Evolutionary conservation across 768 basidiomycete species (phyloP).

Genomic region (Naematelia encephala): DNA sequence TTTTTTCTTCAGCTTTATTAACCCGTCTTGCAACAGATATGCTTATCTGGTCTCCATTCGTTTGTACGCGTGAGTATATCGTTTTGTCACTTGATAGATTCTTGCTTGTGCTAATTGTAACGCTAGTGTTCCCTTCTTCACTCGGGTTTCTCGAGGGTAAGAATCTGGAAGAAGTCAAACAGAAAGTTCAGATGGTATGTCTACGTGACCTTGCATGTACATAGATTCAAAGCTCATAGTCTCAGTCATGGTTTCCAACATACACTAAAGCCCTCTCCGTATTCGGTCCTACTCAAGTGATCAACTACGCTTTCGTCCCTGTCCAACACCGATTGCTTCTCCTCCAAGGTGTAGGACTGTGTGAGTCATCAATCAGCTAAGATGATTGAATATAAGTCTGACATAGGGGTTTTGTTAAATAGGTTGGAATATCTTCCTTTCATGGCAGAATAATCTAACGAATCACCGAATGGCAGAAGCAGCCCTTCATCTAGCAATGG

Average conservation of each 20-base stretch:
- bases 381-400: neutral
- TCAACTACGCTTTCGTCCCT: conserved; percentile 47
- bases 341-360: conserved; percentile 41
- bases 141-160: conserved; percentile 44
- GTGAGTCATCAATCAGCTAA: conserved; percentile 12
- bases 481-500: conserved; percentile 9
- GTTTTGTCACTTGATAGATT: conserved; percentile 13
- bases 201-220: too few species aligned
- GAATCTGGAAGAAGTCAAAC: conserved; percentile 28
- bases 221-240: conserved; percentile 3
- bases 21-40: conserved; percentile 32
- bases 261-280: conserved; percentile 38
- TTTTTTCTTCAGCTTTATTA: conserved; percentile 21
- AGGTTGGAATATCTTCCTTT: conserved; percentile 49
- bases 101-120: neutral
- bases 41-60: conserved; percentile 45
- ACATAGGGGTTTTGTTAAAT: neutral
- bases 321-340: conserved; percentile 38
- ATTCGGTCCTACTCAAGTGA: conserved; percentile 43
- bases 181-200: conserved; percentile 40
- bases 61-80: conserved; percentile 22
- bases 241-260: conserved; percentile 32
- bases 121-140: conserved; percentile 35
- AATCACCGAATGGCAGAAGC: conserved; percentile 28
- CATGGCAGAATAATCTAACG: conserved; percentile 42